phyloP scores from a whole-genome alignment of 2,329 filamentous ascomycete species.

The Domatiomyces catenatus region DNA sequence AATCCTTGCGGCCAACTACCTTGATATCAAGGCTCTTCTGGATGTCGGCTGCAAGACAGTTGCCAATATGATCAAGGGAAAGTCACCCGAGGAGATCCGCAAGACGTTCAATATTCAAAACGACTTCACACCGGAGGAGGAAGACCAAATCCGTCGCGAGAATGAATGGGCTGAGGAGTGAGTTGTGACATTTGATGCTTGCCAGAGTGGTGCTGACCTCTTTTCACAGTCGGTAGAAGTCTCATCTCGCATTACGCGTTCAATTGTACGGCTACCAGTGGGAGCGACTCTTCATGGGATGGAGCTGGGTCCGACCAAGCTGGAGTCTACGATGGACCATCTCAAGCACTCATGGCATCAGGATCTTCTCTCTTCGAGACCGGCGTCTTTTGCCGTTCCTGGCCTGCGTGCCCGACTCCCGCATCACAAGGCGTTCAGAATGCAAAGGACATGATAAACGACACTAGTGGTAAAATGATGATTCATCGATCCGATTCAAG shows the following conservation, averaged over 20 bases:
- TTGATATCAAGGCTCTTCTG: constrained; percentile 95
- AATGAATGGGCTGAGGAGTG: constrained; percentile 83
- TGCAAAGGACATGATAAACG: neutral
- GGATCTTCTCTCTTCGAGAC: neutral
- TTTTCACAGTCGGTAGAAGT: constrained; percentile 34
- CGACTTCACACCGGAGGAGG: constrained; percentile 96
- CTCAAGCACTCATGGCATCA: neutral
- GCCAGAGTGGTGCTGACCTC: neutral
- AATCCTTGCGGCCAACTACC: constrained; percentile 93
- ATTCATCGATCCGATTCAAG: neutral
- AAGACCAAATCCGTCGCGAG: constrained; percentile 88
- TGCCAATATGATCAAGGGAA: constrained; percentile 99
- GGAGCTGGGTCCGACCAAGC: neutral
- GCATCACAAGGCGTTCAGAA: neutral
- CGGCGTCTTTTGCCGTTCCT: neutral
- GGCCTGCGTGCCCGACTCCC: neutral
- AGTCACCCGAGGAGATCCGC: constrained; percentile 95
- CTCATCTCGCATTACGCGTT: neutral
- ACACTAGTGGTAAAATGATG: neutral
- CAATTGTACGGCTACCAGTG: neutral
- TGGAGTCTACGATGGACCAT: neutral
- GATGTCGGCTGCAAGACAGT: constrained; percentile 99
- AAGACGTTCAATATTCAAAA: constrained; percentile 99
- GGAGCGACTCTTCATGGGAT: neutral
- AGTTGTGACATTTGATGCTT: constrained; percentile 14